Evolutionary conservation across 202 grass and related monocot genomes (phyloP).

Genomic region (Brachypodium distachyon): DNA sequence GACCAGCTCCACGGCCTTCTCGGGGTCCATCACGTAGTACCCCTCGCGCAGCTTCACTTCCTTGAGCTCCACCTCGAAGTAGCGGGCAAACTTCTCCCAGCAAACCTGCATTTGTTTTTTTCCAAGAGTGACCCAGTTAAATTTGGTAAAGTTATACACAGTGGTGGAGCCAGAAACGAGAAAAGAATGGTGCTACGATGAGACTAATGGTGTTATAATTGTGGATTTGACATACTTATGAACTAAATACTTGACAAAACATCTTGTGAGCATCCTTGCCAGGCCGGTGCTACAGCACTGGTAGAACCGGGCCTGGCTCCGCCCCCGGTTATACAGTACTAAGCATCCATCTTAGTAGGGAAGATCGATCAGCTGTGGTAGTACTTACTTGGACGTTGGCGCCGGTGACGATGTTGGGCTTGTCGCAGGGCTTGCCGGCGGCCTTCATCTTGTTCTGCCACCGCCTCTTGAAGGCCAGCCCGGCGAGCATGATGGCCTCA

Average conservation of each 20-base stretch:
- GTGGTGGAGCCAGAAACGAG: too few relatives aligned
- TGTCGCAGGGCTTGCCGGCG: slow-evolving; percentile 81
- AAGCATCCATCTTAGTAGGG: too few relatives aligned
- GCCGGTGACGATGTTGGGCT: slow-evolving; percentile 92
- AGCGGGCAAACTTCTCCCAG: slow-evolving; percentile 96
- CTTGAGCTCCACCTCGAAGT: slow-evolving; percentile 97
- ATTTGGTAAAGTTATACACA: background rate
- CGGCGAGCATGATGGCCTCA: slow-evolving; percentile 95
- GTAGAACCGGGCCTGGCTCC: too few relatives aligned
- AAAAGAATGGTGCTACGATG: too few relatives aligned
- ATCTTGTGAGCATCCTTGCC: too few relatives aligned
- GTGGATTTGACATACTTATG: too few relatives aligned
- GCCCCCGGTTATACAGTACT: too few relatives aligned
- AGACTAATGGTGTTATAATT: too few relatives aligned
- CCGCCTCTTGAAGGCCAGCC: slow-evolving; percentile 79
- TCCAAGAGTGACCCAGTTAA: background rate
- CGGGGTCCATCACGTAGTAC: slow-evolving; percentile 83
- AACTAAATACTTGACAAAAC: too few relatives aligned
- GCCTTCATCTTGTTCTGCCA: slow-evolving; percentile 93
- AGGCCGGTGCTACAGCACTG: too few relatives aligned
- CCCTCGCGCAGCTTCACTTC: slow-evolving; percentile 80
- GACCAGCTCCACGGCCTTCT: slow-evolving; percentile 76
- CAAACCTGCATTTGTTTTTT: slow-evolving; percentile 51
- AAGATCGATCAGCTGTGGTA: too few relatives aligned
- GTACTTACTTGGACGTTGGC: slow-evolving; percentile 70